Base-by-base conservation (phyloP, 306 rosid genomes). In the Hippophae gyantsensis region DNA sequence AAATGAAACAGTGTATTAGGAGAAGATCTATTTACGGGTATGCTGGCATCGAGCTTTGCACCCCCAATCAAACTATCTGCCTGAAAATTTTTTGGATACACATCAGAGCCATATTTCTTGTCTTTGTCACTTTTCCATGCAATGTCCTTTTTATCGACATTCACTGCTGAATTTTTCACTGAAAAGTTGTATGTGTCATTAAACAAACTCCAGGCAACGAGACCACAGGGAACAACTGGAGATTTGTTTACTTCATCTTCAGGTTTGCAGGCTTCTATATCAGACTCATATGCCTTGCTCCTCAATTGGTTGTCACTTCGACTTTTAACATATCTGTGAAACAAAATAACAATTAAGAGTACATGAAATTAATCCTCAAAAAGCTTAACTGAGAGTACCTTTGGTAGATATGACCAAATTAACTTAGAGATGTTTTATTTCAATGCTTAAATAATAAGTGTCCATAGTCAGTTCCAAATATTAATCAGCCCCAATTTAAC, bases 131-230 rank as follows among this genome's bases (percentile, higher is more conserved):
- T 90, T 70, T 73, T 76, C 97, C 97, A 90, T 45, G 95, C 82
- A 41, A 90, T 90, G 80, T 77, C 78, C 75, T 76, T 82, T 81
- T 86, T 86, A 88, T 58, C 81, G 69, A 90, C 77, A 41, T 40
- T 65, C 45, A 90, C 56, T 13, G 23, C 63, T 61, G 64, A 74
- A 41, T 82, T 72, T 57, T 81, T 77, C 69, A 60, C 56, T 41
- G 82, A 73, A 60, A 90, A 66, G 49, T 44, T 79, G 64, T 80
- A 90, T 1, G 94, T 90, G 79, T 90, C 97, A 58, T 90, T 90
- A 72, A 86, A 86, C 70, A 90, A 63, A 75, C 97, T 90, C 97
- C 95, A 90, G 8, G 97, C 95, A 59, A 77, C 61, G 57, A 90
- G 90, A 69, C 95, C 95, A 65, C 95, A 90, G 42, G 95, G 97